Conservation (phyloP, 1,284 basidiomycete species). For the Cutaneotrichosporon daszewskae region DNA sequence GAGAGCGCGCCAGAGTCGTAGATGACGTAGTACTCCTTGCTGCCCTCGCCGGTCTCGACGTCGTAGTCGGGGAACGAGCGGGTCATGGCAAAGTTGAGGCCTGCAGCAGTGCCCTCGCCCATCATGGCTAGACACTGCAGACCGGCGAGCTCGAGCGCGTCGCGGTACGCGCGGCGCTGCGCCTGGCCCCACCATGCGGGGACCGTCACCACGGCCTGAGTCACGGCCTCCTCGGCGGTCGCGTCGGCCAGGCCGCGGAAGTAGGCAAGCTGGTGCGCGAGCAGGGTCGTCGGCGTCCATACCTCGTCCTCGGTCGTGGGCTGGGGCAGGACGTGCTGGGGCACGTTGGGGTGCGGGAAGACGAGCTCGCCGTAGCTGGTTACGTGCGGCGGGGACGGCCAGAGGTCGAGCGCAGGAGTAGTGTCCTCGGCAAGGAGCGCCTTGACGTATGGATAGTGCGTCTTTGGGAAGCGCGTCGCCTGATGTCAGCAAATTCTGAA, state of each 20-base stretch:
- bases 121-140: slow-evolving; percentile 76
- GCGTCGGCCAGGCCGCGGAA: slow-evolving; percentile 80
- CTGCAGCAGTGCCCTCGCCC: slow-evolving; percentile 88
- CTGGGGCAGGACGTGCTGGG: slow-evolving; percentile 56
- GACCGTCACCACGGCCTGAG: slow-evolving; percentile 76
- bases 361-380: slow-evolving; percentile 53
- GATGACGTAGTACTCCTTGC: slow-evolving; percentile 80
- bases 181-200: slow-evolving; percentile 81
- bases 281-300: slow-evolving; percentile 82
- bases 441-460: slow-evolving; percentile 83
- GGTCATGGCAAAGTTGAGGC: slow-evolving; percentile 95
- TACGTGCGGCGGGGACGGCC: slow-evolving; percentile 34
- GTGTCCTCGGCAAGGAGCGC: slow-evolving; percentile 58
- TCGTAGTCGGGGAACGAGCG: slow-evolving; percentile 62
- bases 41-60: slow-evolving; percentile 31
- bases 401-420: slow-evolving; percentile 51
- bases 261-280: slow-evolving; percentile 91
- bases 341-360: slow-evolving; percentile 65
- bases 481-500: slow-evolving; percentile 35
- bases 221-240: slow-evolving; percentile 60
- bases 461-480: slow-evolving; percentile 84
- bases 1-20: slow-evolving; percentile 90
- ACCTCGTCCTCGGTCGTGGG: slow-evolving; percentile 50
- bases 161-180: slow-evolving; percentile 79
- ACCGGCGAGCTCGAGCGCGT: slow-evolving; percentile 86